These are phyloP conservation scores for Orbilia javanica DNA, from an alignment of 2,329 filamentous ascomycete genomes.

Conservation along the genomic window DNA sequence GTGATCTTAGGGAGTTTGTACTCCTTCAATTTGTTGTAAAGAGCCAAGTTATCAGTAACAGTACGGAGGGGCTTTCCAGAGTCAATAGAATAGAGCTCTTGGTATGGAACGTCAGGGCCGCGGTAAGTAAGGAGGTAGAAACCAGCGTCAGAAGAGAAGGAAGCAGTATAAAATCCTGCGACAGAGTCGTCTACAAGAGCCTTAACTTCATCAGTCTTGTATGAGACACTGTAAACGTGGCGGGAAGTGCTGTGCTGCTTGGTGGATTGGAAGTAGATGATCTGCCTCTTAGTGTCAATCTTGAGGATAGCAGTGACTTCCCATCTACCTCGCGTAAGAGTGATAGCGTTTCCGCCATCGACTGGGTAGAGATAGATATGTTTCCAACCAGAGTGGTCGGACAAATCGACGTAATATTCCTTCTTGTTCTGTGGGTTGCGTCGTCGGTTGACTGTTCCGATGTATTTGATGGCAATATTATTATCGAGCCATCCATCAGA, in stretches of 20 bases:
- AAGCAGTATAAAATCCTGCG: slow-evolving; percentile 74
- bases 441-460: slow-evolving; percentile 65
- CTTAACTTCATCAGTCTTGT: slow-evolving; percentile 69
- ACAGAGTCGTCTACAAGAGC: slow-evolving; percentile 74
- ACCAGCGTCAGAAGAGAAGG: slow-evolving; percentile 73
- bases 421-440: slow-evolving; percentile 60
- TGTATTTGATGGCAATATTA: slow-evolving; percentile 68
- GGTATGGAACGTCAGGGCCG: slow-evolving; percentile 77
- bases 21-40: slow-evolving; percentile 71
- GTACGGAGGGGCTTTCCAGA: slow-evolving; percentile 71
- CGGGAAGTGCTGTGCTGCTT: slow-evolving; percentile 76
- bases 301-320: slow-evolving; percentile 74
- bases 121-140: slow-evolving; percentile 77
- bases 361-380: slow-evolving; percentile 76
- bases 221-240: slow-evolving; percentile 77
- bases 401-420: slow-evolving; percentile 75
- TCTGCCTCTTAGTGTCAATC: slow-evolving; percentile 70
- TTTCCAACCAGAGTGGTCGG: slow-evolving; percentile 75
- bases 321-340: slow-evolving; percentile 76
- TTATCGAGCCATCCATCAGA: slow-evolving; percentile 71
- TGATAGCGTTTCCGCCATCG: slow-evolving; percentile 69
- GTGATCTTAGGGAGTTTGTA: slow-evolving; percentile 76
- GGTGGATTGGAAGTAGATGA: slow-evolving; percentile 76
- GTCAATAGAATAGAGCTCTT: slow-evolving; percentile 74
- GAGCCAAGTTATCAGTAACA: slow-evolving; percentile 72